Base-by-base conservation (phyloP, 116 monocot genomes). In the Phalaenopsis hybrid region DNA sequence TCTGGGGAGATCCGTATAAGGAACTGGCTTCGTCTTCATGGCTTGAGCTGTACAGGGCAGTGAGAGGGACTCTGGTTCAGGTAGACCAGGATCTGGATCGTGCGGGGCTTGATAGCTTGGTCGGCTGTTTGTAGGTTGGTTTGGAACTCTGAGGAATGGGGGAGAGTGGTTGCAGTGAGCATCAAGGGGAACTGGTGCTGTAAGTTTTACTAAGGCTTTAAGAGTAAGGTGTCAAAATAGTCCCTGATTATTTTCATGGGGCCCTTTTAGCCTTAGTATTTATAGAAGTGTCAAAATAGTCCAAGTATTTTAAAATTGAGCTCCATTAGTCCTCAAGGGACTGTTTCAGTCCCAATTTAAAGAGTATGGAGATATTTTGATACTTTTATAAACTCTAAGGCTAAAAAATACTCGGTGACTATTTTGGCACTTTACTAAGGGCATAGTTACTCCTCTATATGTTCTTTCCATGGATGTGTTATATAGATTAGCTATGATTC, bases 1-100 rank as follows among this genome's bases (percentile, higher is more conserved):
- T 96, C 77, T 77, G 78, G 81, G 79, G 73, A 58, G 81, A 81
- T 46, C 2, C 41, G 8, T 33, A 75, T 44, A 85, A 81, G 44
- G 82, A 82, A 37, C 68, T 23, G 20, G 80, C 46, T 0, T 44
- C 85, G 23, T 88, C 80, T 61, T 74, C 96, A 4, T 96, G 93
- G 96, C 7, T 89, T n/a, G 85, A 93, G 80, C 85, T 93, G 13
- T 96, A 96, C 82, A 80, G 83, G 48, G 92, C 88, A 55, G 96
- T 96, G 52, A 88, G 61, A 57, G 76, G 83, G 10, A 92, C 92
- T 23, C 44, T 96, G 51, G 87, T 90, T 58, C 78, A 49, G 59
- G 72, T 87, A 45, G 68, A 76, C 13, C 73, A 45, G 43, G 5
- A 6, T 70, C 37, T 11, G 16, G 57, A 81, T 28, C 80, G 79